Percentiles rank a stretch among this genome's conserved stretches.
Conservation (phyloP, 2,329 filamentous ascomycete species). For the Fusarium newnesense region DNA sequence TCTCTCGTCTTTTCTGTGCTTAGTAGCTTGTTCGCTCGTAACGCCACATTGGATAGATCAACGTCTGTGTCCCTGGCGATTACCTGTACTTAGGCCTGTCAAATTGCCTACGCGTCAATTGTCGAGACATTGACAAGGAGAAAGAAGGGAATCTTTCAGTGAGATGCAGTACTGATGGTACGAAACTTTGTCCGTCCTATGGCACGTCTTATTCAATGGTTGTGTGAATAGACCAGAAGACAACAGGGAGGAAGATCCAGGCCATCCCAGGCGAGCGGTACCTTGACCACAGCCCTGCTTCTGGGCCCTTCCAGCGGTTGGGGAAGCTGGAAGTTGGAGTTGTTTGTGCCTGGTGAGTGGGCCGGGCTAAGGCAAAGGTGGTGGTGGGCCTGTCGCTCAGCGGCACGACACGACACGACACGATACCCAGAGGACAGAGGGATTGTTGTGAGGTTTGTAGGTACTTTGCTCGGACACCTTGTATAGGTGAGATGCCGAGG, state of each 20-base stretch:
- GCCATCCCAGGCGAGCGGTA: conserved; percentile 23
- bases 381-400: conserved; percentile 4
- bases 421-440: conserved; percentile 5
- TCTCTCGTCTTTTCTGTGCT: conserved; percentile 17
- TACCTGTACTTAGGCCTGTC: not conserved
- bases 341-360: conserved; percentile 24
- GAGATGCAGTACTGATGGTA: not conserved
- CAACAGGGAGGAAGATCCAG: conserved; percentile 18
- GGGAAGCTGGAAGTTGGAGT: conserved; percentile 17
- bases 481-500: conserved; percentile 16
- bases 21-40: conserved; percentile 34
- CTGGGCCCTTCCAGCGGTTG: conserved; percentile 3
- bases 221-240: not conserved
- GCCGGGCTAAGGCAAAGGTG: not conserved
- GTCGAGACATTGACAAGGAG: not conserved
- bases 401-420: conserved; percentile 14
- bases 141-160: conserved; percentile 10
- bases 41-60: conserved; percentile 37
- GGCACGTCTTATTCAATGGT: conserved; percentile 1
- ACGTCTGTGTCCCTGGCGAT: conserved; percentile 31
- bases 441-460: conserved; percentile 13
- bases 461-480: not conserved
- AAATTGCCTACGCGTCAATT: not conserved
- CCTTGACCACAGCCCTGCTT: conserved; percentile 1
- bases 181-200: not conserved